Percentiles rank a stretch among this genome's conserved stretches.
These are phyloP conservation scores for Peniophora sp. DNA, from an alignment of 1,284 basidiomycete genomes.

Conservation along the genomic window DNA sequence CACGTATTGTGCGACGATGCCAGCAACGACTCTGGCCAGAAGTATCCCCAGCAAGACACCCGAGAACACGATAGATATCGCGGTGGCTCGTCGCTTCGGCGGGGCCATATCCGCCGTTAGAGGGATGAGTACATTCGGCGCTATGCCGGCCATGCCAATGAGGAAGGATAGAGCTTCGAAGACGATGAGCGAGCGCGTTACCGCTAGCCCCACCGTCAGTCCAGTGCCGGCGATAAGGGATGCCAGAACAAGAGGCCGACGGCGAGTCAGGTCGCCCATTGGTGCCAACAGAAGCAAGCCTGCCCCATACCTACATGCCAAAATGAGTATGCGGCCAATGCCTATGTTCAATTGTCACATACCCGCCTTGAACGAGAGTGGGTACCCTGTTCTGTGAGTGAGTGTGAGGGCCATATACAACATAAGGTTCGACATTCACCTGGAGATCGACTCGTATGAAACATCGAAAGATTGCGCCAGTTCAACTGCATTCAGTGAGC, in stretches of 20 bases:
- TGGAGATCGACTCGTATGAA: slow-evolving; percentile 50
- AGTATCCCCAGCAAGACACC: slow-evolving; percentile 44
- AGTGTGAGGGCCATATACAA: not conserved
- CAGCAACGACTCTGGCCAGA: slow-evolving; percentile 38
- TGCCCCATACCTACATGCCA: slow-evolving; percentile 27
- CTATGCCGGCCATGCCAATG: slow-evolving; percentile 34
- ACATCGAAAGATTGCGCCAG: slow-evolving; percentile 48
- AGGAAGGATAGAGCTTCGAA: slow-evolving; percentile 43
- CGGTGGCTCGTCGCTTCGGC: slow-evolving; percentile 34
- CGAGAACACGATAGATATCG: slow-evolving; percentile 42
- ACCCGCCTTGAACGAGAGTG: slow-evolving; percentile 42
- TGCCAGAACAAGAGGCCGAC: slow-evolving; percentile 40
- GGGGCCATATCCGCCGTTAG: slow-evolving; percentile 48
- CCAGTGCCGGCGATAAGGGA: slow-evolving; percentile 28
- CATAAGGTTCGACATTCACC: slow-evolving; percentile 20
- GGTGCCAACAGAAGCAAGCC: slow-evolving; percentile 45
- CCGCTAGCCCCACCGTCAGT: slow-evolving; percentile 38
- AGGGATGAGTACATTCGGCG: slow-evolving; percentile 37
- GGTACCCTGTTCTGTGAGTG: slow-evolving; percentile 25
- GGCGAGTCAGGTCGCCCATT: slow-evolving; percentile 43
- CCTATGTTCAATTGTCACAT: slow-evolving; percentile 3
- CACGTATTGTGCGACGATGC: slow-evolving; percentile 37
- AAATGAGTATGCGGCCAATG: not conserved
- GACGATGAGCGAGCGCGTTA: slow-evolving; percentile 30
- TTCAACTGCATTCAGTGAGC: slow-evolving; percentile 31